Percentiles rank a stretch among this genome's conserved stretches.
Evolutionary conservation across 225 moss, liverwort and hornwort genomes (phyloP).

Genomic region (Neckera pumila): DNA sequence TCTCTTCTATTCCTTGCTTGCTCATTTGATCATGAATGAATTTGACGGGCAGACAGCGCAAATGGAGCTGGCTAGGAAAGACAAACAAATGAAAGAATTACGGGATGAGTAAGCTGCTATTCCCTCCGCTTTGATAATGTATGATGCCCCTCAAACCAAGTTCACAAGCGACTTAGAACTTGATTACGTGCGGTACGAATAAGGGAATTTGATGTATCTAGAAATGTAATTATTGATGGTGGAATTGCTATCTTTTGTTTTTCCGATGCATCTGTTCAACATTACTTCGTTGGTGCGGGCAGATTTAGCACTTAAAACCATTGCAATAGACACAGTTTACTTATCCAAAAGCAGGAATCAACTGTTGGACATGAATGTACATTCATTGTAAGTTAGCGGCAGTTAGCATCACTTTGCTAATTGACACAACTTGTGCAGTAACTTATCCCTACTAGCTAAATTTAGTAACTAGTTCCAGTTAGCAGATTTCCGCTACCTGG

Average conservation of each 20-base stretch:
- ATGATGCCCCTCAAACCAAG: background rate
- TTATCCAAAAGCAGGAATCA: background rate
- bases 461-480: background rate
- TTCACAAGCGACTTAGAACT: background rate
- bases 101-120: constrained; percentile 41
- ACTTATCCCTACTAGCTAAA: background rate
- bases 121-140: background rate
- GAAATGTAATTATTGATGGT: background rate
- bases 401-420: background rate
- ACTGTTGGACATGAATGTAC: background rate
- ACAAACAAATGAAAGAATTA: constrained; percentile 54
- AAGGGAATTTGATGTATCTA: background rate
- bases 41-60: constrained; percentile 44
- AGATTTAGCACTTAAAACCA: background rate
- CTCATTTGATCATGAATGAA: background rate
- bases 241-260: background rate
- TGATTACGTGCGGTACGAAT: background rate
- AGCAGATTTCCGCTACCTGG: background rate
- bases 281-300: background rate
- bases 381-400: background rate
- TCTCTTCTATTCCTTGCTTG: background rate
- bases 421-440: background rate
- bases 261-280: background rate
- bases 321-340: background rate
- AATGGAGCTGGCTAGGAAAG: constrained; percentile 60